A percentile compares a stretch with the other conserved stretches of the same genome.
These are phyloP conservation scores for Saposhnikovia divaricata DNA, from an alignment of 129 eudicot species.

Conservation along the genomic window DNA sequence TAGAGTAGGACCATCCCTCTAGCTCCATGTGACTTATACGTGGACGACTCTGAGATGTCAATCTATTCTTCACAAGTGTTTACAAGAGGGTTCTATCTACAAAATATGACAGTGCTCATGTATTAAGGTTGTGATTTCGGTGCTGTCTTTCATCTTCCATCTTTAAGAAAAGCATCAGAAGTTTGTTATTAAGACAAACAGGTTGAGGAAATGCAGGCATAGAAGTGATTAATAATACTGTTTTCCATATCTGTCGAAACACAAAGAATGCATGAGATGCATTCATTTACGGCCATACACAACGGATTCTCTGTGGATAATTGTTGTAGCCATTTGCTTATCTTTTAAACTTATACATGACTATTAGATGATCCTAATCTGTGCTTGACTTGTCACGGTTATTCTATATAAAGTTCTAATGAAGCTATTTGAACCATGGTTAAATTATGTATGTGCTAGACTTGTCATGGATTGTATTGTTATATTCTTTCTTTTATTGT, in stretches of 20 bases:
- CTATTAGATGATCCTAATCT: neutral
- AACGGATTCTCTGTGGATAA: neutral
- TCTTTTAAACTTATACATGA: neutral
- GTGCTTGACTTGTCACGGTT: too few species aligned
- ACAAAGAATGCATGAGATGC: neutral
- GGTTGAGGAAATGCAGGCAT: neutral
- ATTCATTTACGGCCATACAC: neutral
- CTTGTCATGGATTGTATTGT: neutral
- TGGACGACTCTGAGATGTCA: neutral
- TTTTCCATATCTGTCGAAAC: neutral
- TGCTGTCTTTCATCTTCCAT: neutral
- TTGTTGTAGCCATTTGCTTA: neutral
- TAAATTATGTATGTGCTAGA: neutral
- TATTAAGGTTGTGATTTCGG: slow-evolving; percentile 51
- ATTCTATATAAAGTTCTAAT: neutral
- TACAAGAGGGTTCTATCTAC: too few species aligned
- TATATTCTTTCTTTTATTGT: neutral
- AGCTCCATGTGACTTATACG: neutral
- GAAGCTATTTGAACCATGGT: neutral
- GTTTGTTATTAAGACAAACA: neutral
- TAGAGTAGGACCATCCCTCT: neutral
- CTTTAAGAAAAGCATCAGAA: neutral
- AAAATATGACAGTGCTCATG: too few species aligned
- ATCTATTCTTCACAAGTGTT: neutral
- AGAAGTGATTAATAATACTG: neutral